A percentile compares a stretch with the other conserved stretches of the same genome.
phyloP scores from a whole-genome alignment of 1,139 yeast genomes.

The Yamadazyma songkhlaensis region DNA sequence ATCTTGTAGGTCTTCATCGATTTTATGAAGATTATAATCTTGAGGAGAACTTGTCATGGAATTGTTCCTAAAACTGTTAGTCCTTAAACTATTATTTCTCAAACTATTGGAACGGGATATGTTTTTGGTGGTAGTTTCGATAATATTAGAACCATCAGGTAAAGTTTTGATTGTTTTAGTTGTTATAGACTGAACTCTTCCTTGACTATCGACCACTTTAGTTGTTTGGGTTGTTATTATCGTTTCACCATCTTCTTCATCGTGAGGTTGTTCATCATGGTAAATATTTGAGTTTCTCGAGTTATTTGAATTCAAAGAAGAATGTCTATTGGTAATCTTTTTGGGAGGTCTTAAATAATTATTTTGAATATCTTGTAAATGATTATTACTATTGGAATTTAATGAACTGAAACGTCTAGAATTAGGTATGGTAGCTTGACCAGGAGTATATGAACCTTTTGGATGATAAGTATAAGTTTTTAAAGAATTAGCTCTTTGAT shows the following conservation, averaged over 20 bases:
- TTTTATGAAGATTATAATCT: slow-evolving; percentile 32
- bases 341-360: slow-evolving; percentile 2
- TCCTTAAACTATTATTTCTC: slow-evolving; percentile 31
- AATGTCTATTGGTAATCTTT: not conserved
- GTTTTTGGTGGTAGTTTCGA: slow-evolving; percentile 45
- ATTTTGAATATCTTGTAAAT: slow-evolving; percentile 5
- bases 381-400: slow-evolving; percentile 7
- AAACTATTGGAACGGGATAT: slow-evolving; percentile 32
- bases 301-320: not conserved
- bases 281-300: not conserved
- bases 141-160: slow-evolving; percentile 46
- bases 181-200: slow-evolving; percentile 42
- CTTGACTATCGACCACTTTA: slow-evolving; percentile 41
- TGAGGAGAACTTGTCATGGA: slow-evolving; percentile 13
- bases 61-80: slow-evolving; percentile 21
- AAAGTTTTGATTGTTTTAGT: slow-evolving; percentile 40
- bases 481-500: slow-evolving; percentile 8
- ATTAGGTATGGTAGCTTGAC: slow-evolving; percentile 20
- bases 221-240: slow-evolving; percentile 44
- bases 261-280: slow-evolving; percentile 1
- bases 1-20: slow-evolving; percentile 45
- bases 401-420: slow-evolving; percentile 21
- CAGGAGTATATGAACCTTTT: slow-evolving; percentile 37
- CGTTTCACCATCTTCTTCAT: slow-evolving; percentile 25
- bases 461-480: slow-evolving; percentile 39